A percentile compares a stretch with the other conserved stretches of the same genome.
These are phyloP conservation scores for Xylariaceae sp. DNA, from an alignment of 2,329 filamentous ascomycete genomes.

Conservation along the genomic window DNA sequence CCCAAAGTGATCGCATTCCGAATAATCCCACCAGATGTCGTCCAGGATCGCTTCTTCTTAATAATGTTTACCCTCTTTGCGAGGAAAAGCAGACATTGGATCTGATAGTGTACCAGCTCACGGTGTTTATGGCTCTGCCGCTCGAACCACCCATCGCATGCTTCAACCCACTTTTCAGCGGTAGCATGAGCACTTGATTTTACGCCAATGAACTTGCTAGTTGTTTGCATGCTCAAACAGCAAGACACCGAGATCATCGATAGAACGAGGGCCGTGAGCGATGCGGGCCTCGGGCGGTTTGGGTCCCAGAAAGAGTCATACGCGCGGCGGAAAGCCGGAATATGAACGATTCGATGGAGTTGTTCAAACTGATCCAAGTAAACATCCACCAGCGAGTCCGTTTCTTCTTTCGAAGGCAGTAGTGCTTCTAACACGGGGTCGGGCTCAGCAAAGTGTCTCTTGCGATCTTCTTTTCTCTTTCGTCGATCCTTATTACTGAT, in stretches of 20 bases:
- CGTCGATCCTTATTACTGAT: slow-evolving; percentile 52
- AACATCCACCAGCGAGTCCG: slow-evolving; percentile 44
- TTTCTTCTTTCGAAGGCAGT: slow-evolving; percentile 43
- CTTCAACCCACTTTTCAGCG: slow-evolving; percentile 52
- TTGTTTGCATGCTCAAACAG: slow-evolving; percentile 49
- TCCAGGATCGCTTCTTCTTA: slow-evolving; percentile 62
- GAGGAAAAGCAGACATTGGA: slow-evolving; percentile 54
- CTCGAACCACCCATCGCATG: slow-evolving; percentile 49
- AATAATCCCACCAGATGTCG: slow-evolving; percentile 49
- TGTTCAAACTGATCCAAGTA: slow-evolving; percentile 53
- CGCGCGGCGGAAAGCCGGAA: slow-evolving; percentile 52
- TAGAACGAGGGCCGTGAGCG: slow-evolving; percentile 55
- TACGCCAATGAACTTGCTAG: slow-evolving; percentile 52
- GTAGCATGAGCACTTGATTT: slow-evolving; percentile 51
- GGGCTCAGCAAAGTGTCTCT: slow-evolving; percentile 43
- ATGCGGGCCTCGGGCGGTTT: slow-evolving; percentile 41
- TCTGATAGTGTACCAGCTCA: slow-evolving; percentile 55
- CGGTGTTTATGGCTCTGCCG: slow-evolving; percentile 58
- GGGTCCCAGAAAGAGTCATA: slow-evolving; percentile 53
- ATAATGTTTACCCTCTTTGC: slow-evolving; percentile 58
- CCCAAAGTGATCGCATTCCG: slow-evolving; percentile 55
- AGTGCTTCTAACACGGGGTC: slow-evolving; percentile 48
- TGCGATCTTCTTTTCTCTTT: slow-evolving; percentile 48
- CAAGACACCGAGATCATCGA: slow-evolving; percentile 56
- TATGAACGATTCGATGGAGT: slow-evolving; percentile 53